Evolutionary conservation across 768 basidiomycete species (phyloP).

Genomic region (Rhizopogon vulgaris): DNA sequence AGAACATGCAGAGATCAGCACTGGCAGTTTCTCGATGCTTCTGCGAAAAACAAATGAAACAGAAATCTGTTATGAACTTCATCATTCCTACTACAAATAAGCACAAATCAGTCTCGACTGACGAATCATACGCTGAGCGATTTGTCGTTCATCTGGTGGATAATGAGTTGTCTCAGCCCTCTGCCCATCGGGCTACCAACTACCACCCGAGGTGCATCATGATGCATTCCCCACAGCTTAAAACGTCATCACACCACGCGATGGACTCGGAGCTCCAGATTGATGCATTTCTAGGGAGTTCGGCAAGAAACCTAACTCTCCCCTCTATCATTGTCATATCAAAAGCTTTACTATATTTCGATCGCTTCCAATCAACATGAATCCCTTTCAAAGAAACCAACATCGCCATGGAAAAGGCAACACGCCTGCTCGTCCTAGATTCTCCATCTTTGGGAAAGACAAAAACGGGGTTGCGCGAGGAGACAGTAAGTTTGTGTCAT

Average conservation of each 20-base stretch:
- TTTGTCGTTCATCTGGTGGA: not conserved
- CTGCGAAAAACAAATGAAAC: not conserved
- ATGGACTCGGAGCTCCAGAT: not conserved
- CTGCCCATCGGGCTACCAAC: not conserved
- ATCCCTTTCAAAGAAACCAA: not conserved
- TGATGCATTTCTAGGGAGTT: not conserved
- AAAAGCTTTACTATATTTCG: too few relatives aligned
- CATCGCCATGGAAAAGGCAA: not conserved
- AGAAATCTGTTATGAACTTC: not conserved
- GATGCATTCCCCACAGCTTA: not conserved
- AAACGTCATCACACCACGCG: not conserved
- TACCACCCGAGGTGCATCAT: too few relatives aligned
- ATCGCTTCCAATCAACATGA: not conserved
- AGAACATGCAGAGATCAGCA: conserved; percentile 4
- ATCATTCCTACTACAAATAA: conserved; percentile 9
- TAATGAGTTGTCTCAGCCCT: not conserved
- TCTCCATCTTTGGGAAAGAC: conserved; percentile 21
- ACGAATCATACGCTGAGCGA: not conserved
- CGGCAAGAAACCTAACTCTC: not conserved
- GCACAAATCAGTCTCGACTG: conserved; percentile 2
- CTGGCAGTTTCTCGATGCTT: not conserved
- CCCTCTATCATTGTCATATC: too few relatives aligned
- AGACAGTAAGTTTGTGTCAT: conserved; percentile 33
- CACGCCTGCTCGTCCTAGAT: conserved; percentile 2
- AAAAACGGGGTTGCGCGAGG: conserved; percentile 42